phyloP scores from a whole-genome alignment of 2,329 filamentous ascomycete genomes.

The Incumbomyces delicatus region DNA sequence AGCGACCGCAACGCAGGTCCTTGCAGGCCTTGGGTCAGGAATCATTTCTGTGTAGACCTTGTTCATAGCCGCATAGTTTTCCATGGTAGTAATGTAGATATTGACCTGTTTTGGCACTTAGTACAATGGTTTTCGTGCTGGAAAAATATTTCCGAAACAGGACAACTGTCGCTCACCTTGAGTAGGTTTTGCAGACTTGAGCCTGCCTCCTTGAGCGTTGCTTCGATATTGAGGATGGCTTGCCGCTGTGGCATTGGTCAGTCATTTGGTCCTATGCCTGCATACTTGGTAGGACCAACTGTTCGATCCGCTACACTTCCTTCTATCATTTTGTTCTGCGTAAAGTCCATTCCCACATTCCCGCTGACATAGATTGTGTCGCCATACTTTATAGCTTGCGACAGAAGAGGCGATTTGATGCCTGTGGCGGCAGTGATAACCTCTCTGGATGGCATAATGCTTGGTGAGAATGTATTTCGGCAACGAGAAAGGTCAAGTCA shows the following conservation, averaged over 20 bases:
- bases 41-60: constrained; percentile 17
- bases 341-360: constrained; percentile 20
- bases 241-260: background rate
- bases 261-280: background rate
- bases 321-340: constrained; percentile 18
- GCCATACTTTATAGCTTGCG: constrained; percentile 22
- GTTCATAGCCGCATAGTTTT: constrained; percentile 15
- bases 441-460: constrained; percentile 16
- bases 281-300: constrained; percentile 9
- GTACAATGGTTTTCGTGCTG: background rate
- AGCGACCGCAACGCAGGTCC: constrained; percentile 21
- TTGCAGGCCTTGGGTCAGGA: constrained; percentile 18
- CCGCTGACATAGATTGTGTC: constrained; percentile 22
- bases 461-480: no score
- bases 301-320: constrained; percentile 21
- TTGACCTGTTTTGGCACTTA: constrained; percentile 8
- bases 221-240: constrained; percentile 12
- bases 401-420: constrained; percentile 20
- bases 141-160: background rate
- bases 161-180: constrained; percentile 8
- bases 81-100: constrained; percentile 17
- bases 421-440: constrained; percentile 17
- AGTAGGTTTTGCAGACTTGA: constrained; percentile 12
- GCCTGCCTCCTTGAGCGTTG: constrained; percentile 12
- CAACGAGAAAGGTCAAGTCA: no score